Evolutionary conservation across 1,139 yeast genomes (phyloP).

Genomic region (Yamadazyma conglobata): DNA sequence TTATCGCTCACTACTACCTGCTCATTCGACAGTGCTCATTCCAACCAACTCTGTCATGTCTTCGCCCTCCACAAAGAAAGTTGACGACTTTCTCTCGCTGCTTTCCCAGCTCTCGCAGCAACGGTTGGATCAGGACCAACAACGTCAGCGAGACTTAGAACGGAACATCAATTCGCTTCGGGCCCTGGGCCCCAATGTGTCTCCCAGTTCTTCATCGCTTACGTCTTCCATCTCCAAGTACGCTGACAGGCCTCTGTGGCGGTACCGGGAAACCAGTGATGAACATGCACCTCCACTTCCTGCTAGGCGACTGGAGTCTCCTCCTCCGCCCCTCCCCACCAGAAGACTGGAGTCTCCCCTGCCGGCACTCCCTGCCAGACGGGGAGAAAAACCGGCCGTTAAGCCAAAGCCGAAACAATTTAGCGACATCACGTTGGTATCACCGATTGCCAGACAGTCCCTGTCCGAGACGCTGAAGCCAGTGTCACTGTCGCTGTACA

Average conservation of each 20-base stretch:
- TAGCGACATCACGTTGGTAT: no score
- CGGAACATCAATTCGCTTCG: slow-evolving; percentile 6
- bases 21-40: no score
- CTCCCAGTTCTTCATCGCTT: background rate
- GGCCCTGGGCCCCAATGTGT: background rate
- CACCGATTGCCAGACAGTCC: no score
- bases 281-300: slow-evolving; percentile 1
- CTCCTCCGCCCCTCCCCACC: slow-evolving; percentile 8
- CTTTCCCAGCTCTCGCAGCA: slow-evolving; percentile 15
- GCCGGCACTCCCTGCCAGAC: slow-evolving; percentile 4
- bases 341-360: slow-evolving; percentile 4
- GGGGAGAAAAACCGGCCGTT: slow-evolving; percentile 1
- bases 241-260: slow-evolving; percentile 9
- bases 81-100: slow-evolving; percentile 15
- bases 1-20: no score
- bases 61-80: slow-evolving; percentile 14
- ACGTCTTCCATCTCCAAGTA: slow-evolving; percentile 4
- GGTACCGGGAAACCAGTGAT: slow-evolving; percentile 6
- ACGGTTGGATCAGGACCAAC: slow-evolving; percentile 12
- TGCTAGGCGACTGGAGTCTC: slow-evolving; percentile 4
- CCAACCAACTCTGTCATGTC: no score
- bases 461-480: no score
- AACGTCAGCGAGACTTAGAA: slow-evolving; percentile 12
- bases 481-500: no score
- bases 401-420: no score